phyloP scores from a whole-genome alignment of 108 stramenopile species.

The Nannochloropsis oceanica region DNA sequence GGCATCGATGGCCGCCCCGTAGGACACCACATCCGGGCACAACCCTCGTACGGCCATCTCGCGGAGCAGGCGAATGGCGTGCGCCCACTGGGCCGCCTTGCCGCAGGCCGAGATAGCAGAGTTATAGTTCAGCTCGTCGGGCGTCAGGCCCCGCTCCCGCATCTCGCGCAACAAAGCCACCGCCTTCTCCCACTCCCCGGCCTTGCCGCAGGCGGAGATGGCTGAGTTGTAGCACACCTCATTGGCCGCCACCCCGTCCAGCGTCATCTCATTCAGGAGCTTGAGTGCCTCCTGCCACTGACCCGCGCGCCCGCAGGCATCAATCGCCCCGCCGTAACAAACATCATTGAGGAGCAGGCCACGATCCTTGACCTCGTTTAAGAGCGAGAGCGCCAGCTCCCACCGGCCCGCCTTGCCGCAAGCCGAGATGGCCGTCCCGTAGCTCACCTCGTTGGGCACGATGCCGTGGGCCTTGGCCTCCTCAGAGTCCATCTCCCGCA shows the following conservation, averaged over 20 bases:
- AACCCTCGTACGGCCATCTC: conserved; percentile 7
- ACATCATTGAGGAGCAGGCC: conserved; percentile 21
- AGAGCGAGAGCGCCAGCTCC: conserved; percentile 18
- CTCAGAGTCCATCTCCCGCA: conserved; percentile 1
- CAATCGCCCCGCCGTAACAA: conserved; percentile 23
- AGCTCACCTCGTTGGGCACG: conserved; percentile 25
- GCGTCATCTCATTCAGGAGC: conserved; percentile 14
- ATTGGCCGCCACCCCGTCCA: conserved; percentile 14
- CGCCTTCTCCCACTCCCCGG: background rate
- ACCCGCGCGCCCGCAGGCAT: conserved; percentile 14
- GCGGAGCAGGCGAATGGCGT: conserved; percentile 9
- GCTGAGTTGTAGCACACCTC: conserved; percentile 12
- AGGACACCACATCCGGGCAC: conserved; percentile 23
- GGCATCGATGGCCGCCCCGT: conserved; percentile 22
- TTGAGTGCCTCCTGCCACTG: conserved; percentile 22
- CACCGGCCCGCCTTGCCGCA: conserved; percentile 20
- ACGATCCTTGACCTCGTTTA: conserved; percentile 11
- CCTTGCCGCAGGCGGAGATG: conserved; percentile 7
- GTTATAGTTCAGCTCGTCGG: conserved; percentile 31
- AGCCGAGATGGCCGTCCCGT: conserved; percentile 20
- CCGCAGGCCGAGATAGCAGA: conserved; percentile 20
- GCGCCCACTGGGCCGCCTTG: conserved; percentile 20
- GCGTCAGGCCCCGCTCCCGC: conserved; percentile 5
- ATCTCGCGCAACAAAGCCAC: conserved; percentile 25
- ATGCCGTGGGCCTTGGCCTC: background rate